Evolutionary conservation across 2,329 filamentous ascomycete genomes (phyloP), one percentile per base, ranked within the genome.

Genomic region (Alternaria dauci): DNA sequence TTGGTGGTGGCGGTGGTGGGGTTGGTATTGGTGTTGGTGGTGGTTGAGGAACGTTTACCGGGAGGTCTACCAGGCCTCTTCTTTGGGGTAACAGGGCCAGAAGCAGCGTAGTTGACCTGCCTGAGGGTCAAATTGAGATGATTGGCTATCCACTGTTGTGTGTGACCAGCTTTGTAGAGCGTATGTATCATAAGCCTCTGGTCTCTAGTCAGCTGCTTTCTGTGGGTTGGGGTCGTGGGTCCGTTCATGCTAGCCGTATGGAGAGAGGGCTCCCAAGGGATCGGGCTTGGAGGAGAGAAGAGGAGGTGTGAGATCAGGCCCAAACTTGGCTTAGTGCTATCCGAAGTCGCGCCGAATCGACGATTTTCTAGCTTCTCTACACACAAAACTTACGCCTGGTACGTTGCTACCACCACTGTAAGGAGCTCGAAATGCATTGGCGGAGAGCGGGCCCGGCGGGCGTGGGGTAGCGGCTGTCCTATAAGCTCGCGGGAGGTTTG

Each of bases 1-100:
- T 41, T 58, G 55, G 43, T 46, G 34, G 38, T 52, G 14, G 50
- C n/a, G 34, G 34, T 36, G 32, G 32, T 52, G 18, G 18, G n/a
- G 34, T 41, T 58, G 55, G 43, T 46, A 28, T 32, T 52, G 14
- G 50, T 38, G 34, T 16, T 36, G 32, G 32, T 52, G 18, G 18
- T 9, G 26, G 25, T 43, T 18, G 51, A 43, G 41, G 43, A 26
- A 14, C 30, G 32, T 38, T 28, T 34, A 23, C 20, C 20, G 20
- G 12, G 32, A 36, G 14, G 32, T 36, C 32, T 36, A 7, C 32
- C 14, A 14, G 14, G 14, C 32, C 32, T 36, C 12, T 36, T 36
- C 14, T 36, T 34, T 4, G 12, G 12, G 32, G 32, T 36, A 36
- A 36, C 1, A 1, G 32, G 32, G 32, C 2, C 9, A 30, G 28